These are phyloP conservation scores for Hygrophorus russula DNA, from an alignment of 768 basidiomycete species.

Conservation along the genomic window DNA sequence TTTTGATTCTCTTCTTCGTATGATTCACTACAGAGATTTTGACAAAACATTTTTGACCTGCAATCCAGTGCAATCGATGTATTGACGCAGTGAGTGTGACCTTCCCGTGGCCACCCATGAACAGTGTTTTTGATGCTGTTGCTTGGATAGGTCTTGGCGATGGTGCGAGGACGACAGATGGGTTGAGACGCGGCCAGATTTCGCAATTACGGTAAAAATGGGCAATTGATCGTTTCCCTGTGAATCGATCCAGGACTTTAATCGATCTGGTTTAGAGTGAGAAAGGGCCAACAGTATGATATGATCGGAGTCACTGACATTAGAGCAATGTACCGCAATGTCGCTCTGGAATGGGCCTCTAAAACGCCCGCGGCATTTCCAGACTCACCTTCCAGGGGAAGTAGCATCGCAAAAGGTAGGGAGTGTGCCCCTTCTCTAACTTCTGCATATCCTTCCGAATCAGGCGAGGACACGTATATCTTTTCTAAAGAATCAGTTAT, in stretches of 20 bases:
- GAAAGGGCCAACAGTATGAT: not conserved
- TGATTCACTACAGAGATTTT: constrained; percentile 56
- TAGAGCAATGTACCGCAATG: constrained; percentile 72
- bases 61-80: constrained; percentile 68
- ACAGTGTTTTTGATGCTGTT: constrained; percentile 39
- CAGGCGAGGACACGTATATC: constrained; percentile 32
- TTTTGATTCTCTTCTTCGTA: constrained; percentile 57
- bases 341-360: constrained; percentile 42
- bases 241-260: constrained; percentile 58
- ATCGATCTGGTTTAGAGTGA: constrained; percentile 38
- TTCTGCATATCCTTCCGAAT: constrained; percentile 51
- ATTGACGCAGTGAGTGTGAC: constrained; percentile 56
- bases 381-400: constrained; percentile 43
- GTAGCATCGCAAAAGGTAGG: constrained; percentile 61
- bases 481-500: constrained; percentile 33
- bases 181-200: constrained; percentile 68
- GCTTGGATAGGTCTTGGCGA: constrained; percentile 49
- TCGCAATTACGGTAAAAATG: constrained; percentile 84
- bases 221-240: constrained; percentile 58
- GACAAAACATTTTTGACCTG: constrained; percentile 70
- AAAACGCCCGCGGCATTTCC: constrained; percentile 51
- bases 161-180: constrained; percentile 47
- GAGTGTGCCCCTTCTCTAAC: constrained; percentile 57
- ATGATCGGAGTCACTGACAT: constrained; percentile 35
- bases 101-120: constrained; percentile 54